Percentiles rank a stretch among this genome's conserved stretches.
Conservation (phyloP, 169 alveolate genomes). For the Plasmodium coatneyi region DNA sequence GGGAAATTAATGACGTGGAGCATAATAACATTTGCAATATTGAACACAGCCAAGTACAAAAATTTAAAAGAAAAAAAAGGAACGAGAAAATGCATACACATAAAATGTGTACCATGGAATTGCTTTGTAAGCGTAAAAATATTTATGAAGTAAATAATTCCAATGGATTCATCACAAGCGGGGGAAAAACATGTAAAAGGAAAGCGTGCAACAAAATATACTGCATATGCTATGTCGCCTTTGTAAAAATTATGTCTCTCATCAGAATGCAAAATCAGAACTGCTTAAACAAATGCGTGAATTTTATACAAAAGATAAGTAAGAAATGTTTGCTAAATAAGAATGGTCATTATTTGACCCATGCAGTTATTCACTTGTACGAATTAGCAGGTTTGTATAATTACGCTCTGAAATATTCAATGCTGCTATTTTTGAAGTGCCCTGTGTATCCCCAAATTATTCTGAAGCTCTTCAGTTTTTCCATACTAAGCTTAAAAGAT, state of each 20-base stretch:
- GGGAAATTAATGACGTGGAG: not conserved
- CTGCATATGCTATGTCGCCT: slow-evolving; percentile 63
- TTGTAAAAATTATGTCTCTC: slow-evolving; percentile 41
- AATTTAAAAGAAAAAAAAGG: not conserved
- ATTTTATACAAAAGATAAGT: slow-evolving; percentile 28
- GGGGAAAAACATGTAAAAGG: not conserved
- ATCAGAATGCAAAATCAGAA: slow-evolving; percentile 24
- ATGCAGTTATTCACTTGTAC: slow-evolving; percentile 35
- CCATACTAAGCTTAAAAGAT: slow-evolving; percentile 49
- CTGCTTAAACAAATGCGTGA: slow-evolving; percentile 52
- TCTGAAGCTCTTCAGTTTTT: slow-evolving; percentile 48
- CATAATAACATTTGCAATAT: not conserved
- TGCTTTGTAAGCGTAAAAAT: not conserved
- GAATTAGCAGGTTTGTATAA: slow-evolving; percentile 64
- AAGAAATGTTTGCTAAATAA: slow-evolving; percentile 44
- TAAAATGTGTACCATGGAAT: not conserved
- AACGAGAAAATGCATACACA: not conserved
- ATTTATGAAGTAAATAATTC: not conserved
- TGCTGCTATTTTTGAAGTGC: slow-evolving; percentile 42
- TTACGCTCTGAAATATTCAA: slow-evolving; percentile 30
- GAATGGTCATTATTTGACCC: slow-evolving; percentile 43
- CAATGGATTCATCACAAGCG: not conserved
- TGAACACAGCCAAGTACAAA: not conserved
- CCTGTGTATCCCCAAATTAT: slow-evolving; percentile 57
- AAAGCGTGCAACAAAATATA: not conserved